Base-by-base conservation (phyloP, 2,329 filamentous ascomycete genomes). In the Blastomyces emzantsi region DNA sequence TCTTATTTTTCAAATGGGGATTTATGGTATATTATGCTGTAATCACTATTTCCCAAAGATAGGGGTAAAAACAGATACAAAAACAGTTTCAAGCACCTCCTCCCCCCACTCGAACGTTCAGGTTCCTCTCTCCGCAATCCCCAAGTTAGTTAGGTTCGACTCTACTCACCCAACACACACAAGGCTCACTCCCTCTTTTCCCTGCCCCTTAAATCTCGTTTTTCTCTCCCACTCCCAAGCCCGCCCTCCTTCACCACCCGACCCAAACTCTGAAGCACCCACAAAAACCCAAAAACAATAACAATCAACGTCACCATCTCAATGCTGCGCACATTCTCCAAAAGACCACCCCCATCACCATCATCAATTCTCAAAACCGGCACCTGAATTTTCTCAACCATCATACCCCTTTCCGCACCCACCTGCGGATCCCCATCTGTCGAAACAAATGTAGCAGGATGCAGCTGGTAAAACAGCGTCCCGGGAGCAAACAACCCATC, bases 401-500 rank as follows among this genome's bases (percentile, higher is more conserved):
- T 75, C 58, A 71, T 54, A 62, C 28, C 58, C 66, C 47, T 47
- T 33, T 75, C 54, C 62, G 28, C 58, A 66, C 41, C 47, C 43
- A 45, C 62, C 64, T 1, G 62, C 59, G 6, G 57, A 55, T 8
- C 69, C 45, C 15, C 41, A 55, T 59, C 64, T 45, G 11, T 13
- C 15, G 30, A 22, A 28, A 5, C 0, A 17, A 57, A 64, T 1
- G 81, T 73, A n/a, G 71, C 71, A 1, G 88, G 87, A 45, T 81
- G 78, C 1, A 90, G 74, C 73, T 97, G 91, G 81, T 92, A 95
- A 73, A 96, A 97, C 72, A 90, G 81, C 0, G 91, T 96, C 60
- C 85, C 82, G 0, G 85, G 82, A 1, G 84, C 85, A 73, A 97
- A 97, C 9, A 95, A 75, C 0, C 82, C 84, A 67, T 97, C 93